These are phyloP conservation scores for Candida labiduridarum DNA, from an alignment of 1,139 yeast genomes.

Conservation along the genomic window DNA sequence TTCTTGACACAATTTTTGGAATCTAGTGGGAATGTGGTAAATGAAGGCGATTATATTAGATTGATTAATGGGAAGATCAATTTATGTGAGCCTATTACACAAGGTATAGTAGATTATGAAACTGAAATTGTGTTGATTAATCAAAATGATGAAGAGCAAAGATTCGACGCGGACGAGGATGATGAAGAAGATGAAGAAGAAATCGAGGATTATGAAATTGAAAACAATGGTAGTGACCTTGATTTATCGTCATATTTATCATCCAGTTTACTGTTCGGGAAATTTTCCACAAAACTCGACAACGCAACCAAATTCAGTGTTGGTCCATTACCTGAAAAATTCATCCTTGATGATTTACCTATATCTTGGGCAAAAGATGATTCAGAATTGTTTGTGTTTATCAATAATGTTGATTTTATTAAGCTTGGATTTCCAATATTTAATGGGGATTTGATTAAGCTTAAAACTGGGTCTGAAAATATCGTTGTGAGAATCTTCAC, in stretches of 20 bases:
- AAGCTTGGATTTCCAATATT: slow-evolving; percentile 58
- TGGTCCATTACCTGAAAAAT: slow-evolving; percentile 33
- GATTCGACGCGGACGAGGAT: slow-evolving; percentile 8
- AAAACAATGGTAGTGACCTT: slow-evolving; percentile 15
- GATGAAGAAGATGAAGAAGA: slow-evolving; percentile 13
- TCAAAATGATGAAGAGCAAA: slow-evolving; percentile 20
- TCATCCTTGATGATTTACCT: slow-evolving; percentile 28
- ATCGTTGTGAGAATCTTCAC: slow-evolving; percentile 56
- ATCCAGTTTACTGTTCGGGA: slow-evolving; percentile 30
- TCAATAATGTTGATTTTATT: slow-evolving; percentile 54
- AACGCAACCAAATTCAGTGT: slow-evolving; percentile 22
- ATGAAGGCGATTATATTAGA: slow-evolving; percentile 37
- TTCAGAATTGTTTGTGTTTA: slow-evolving; percentile 51
- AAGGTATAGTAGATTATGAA: slow-evolving; percentile 50
- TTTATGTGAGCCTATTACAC: slow-evolving; percentile 73
- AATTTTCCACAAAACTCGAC: slow-evolving; percentile 8
- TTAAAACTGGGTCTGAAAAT: slow-evolving; percentile 26
- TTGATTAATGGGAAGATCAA: slow-evolving; percentile 53
- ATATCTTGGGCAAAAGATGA: slow-evolving; percentile 41
- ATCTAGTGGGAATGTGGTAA: slow-evolving; percentile 35
- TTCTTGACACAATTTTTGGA: slow-evolving; percentile 29
- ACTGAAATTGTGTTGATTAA: slow-evolving; percentile 60
- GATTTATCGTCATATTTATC: slow-evolving; percentile 42
- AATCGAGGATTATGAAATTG: slow-evolving; percentile 5
- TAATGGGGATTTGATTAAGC: slow-evolving; percentile 65